phyloP scores from a whole-genome alignment of 1,139 yeast species.

The Protomyces gravidus region DNA sequence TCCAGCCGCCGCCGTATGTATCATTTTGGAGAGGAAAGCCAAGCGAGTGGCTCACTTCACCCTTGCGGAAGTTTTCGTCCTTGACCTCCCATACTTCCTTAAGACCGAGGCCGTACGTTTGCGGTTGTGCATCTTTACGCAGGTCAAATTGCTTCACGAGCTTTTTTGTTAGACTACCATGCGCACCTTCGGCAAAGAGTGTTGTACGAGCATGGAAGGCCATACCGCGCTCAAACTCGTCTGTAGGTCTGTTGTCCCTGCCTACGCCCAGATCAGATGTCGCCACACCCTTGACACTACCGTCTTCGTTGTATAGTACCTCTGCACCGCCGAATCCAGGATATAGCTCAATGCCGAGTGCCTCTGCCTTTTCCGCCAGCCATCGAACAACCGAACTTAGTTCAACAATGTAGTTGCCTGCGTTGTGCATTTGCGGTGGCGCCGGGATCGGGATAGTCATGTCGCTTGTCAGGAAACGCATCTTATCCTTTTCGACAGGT shows the following conservation, averaged over 20 bases:
- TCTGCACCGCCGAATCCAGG: conserved; percentile 91
- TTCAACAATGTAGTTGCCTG: conserved; percentile 80
- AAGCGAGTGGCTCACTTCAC: conserved; percentile 79
- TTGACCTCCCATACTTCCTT: conserved; percentile 97
- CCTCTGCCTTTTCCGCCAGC: conserved; percentile 85
- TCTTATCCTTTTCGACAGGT: conserved; percentile 66
- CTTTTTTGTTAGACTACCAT: conserved; percentile 82
- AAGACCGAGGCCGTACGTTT: conserved; percentile 90
- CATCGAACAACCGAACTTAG: conserved; percentile 75
- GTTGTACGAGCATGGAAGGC: conserved; percentile 88
- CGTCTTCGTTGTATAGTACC: conserved; percentile 58
- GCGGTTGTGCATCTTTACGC: conserved; percentile 63
- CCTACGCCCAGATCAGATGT: conserved; percentile 87
- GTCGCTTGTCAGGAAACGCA: conserved; percentile 62
- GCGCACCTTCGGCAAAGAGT: conserved; percentile 93
- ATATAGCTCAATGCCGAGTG: conserved; percentile 85
- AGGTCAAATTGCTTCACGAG: conserved; percentile 64
- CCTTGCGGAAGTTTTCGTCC: conserved; percentile 73
- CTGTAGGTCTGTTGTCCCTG: conserved; percentile 69
- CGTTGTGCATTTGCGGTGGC: conserved; percentile 84
- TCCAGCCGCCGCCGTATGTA: conserved; percentile 93
- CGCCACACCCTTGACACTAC: conserved; percentile 77
- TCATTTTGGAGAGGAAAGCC: conserved; percentile 77
- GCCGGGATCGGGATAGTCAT: conserved; percentile 71
- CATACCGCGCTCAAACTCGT: conserved; percentile 88